Base-by-base conservation (phyloP, 106 monocot species). In the Dioscorea zingiberensis region DNA sequence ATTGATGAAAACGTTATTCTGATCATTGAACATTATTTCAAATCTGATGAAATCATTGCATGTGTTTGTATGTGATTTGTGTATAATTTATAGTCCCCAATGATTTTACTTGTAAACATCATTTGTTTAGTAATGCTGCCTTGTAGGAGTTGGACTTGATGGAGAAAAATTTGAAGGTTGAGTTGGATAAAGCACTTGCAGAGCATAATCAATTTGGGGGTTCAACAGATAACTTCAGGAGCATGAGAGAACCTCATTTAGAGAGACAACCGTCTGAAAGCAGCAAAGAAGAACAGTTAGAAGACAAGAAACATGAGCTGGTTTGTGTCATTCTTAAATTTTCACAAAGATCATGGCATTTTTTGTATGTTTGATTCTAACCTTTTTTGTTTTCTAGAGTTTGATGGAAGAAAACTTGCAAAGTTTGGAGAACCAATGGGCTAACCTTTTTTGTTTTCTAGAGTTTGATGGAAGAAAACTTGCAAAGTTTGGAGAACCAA, bases 251-350 rank as follows among this genome's bases (percentile, higher is more conserved):
- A 51, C 53, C 48, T 72, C 30, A 68, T 63, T 54, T 58, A 32
- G 79, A 71, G 9, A 51, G 15, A 51, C 72, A 78, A 60, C 47
- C 59, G 53, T 66, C 68, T 28, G 65, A 38, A 64, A 71, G 19
- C 59, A 30, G 57, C 22, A 84, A 71, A 44, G 22, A 53, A 56
- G 66, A 83, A 27, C 74, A 87, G 18, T 81, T 91, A 60, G 71
- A 91, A 49, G 78, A 84, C 27, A 91, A 87, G 73, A 91, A 84
- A 62, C 69, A 61, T 44, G 84, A 91, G 48, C 62, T 84, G 87
- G 91, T 91, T 63, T 47, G 79, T 66, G 44, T 25, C 21, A 14
- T 38, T 13, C 27, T 70, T 56, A 5, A 62, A 55, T 28, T 54
- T 44, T 54, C 21, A 46, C 53, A 38, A 65, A 55, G 32, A 23